A percentile compares a stretch with the other conserved stretches of the same genome.
These are phyloP conservation scores for Xylaria palmicola DNA, from an alignment of 495 filamentous ascomycete genomes.

Conservation along the genomic window DNA sequence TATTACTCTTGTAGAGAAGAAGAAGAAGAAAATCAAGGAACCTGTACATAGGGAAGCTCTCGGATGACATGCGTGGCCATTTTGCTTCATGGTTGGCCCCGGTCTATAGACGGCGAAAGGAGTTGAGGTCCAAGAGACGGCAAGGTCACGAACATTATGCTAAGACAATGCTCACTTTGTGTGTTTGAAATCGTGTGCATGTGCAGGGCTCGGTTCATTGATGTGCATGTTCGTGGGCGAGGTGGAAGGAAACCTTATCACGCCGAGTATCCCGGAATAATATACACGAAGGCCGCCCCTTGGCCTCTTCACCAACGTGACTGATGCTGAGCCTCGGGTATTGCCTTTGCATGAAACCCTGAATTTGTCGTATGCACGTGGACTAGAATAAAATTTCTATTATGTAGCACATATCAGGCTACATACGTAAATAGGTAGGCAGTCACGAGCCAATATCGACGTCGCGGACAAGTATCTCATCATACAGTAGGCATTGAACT, in stretches of 20 bases:
- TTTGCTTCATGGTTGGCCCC: neutral
- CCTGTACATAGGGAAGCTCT: neutral
- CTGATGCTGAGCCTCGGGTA: no score
- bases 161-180: neutral
- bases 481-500: slow-evolving; percentile 5
- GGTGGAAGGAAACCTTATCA: no score
- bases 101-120: neutral
- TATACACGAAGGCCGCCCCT: no score
- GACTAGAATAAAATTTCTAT: no score
- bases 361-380: no score
- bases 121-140: neutral
- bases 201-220: neutral
- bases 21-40: neutral
- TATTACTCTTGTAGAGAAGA: neutral
- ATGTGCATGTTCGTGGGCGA: no score
- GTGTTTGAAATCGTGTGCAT: neutral
- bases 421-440: no score
- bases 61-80: neutral
- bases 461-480: neutral
- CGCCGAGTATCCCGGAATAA: no score
- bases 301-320: no score
- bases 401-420: neutral
- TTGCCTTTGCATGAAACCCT: no score
- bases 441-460: neutral
- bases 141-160: neutral